Evolutionary conservation across 805 yeast genomes (phyloP), one percentile per base, ranked within the genome.

Genomic region (Candida railenensis): DNA sequence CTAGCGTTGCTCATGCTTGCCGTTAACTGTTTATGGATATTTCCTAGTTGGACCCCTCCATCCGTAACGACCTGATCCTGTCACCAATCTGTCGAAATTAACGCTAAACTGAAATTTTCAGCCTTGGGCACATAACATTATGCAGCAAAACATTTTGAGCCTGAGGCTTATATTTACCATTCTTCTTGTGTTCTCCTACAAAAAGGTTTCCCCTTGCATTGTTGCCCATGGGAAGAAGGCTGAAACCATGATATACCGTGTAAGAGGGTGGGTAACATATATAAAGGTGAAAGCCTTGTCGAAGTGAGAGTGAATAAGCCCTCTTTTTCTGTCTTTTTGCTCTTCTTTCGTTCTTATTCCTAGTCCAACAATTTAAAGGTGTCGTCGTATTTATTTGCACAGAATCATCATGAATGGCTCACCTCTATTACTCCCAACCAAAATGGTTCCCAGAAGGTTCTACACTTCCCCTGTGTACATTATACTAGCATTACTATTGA

Each of bases 391-490:
- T 7, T 7, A 11, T 25, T 25, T 25, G 11, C 30, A 25, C 5
- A 25, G 30, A 25, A 25, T 25, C 30, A 25, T 11, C 30, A 33
- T 33, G 36, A 33, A 15, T 14, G 14, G 14, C 8, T 33, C 36
- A 15, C 36, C 36, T 4, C 19, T 36, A 16, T 11, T 16, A 22
- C 39, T 36, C 21, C 39, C 21, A 14, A 12, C 36, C 4, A 18
- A 7, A 2, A 14, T n/a, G 28, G 37, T 43, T 20, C 48, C 48
- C 3, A 40, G 42, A 22, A 16, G 41, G 9, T 40, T 34, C 18
- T 30, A 32, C 30, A 34, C 48, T 19, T 32, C 36, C 2, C 48
- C 48, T 1, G 20, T 41, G 5, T 32, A 40, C 15, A 22, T 40
- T 9, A 21, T 36, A 8, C 30, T 45, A 22, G 32, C 38, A 7